These are phyloP conservation scores for Pseudevernia furfuracea DNA, from an alignment of 495 filamentous ascomycete genomes.

Conservation along the genomic window DNA sequence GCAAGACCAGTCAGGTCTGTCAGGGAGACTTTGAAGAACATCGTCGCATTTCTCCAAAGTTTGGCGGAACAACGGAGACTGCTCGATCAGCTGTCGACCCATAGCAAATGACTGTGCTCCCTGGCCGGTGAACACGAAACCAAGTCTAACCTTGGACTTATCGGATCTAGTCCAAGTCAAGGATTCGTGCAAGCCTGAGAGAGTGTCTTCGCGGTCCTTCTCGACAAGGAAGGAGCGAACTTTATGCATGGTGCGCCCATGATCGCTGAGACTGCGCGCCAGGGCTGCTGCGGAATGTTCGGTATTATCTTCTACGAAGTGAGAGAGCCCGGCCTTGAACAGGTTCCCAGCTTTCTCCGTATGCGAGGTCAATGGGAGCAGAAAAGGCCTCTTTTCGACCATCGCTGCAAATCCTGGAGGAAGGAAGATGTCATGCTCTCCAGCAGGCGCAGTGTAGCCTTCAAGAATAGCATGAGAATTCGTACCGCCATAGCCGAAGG, in stretches of 20 bases:
- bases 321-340: slow-evolving; percentile 8
- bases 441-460: slow-evolving; percentile 11
- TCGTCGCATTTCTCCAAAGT: slow-evolving; percentile 27
- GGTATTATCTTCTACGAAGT: slow-evolving; percentile 5
- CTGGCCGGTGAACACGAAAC: slow-evolving; percentile 40
- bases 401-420: slow-evolving; percentile 3
- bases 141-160: slow-evolving; percentile 12
- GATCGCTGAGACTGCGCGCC: slow-evolving; percentile 18
- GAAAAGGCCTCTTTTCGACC: slow-evolving; percentile 14
- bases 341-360: slow-evolving; percentile 17
- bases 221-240: slow-evolving; percentile 22
- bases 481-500: slow-evolving; percentile 44
- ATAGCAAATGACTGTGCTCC: slow-evolving; percentile 40
- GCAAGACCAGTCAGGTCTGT: slow-evolving; percentile 26
- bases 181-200: slow-evolving; percentile 9
- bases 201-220: slow-evolving; percentile 2
- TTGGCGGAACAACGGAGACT: slow-evolving; percentile 33
- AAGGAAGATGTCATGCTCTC: background rate
- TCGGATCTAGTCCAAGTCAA: slow-evolving; percentile 14
- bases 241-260: slow-evolving; percentile 21
- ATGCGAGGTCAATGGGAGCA: slow-evolving; percentile 18
- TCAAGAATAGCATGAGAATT: slow-evolving; percentile 40
- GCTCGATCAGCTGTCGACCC: slow-evolving; percentile 34
- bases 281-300: slow-evolving; percentile 10
- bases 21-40: slow-evolving; percentile 23